Evolutionary conservation across 2,329 filamentous ascomycete genomes (phyloP).

Genomic region (Xylariaceae sp.): DNA sequence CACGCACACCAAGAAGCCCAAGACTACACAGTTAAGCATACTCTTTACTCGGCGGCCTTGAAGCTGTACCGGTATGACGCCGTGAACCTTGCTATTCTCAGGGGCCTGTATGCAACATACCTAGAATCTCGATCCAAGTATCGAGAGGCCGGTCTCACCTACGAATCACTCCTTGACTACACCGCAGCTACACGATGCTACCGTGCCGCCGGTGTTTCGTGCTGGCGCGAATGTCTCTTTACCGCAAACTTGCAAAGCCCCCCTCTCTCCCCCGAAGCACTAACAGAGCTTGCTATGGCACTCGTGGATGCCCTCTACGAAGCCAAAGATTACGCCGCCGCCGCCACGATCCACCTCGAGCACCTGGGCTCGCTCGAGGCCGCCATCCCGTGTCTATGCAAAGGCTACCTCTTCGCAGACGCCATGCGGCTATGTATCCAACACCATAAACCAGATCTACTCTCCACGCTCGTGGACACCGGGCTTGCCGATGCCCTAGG

Average conservation of each 20-base stretch:
- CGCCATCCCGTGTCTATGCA: constrained; percentile 75
- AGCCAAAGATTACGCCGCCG: constrained; percentile 74
- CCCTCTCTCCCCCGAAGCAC: constrained; percentile 52
- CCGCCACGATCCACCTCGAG: constrained; percentile 74
- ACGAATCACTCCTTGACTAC: constrained; percentile 77
- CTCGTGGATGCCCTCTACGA: constrained; percentile 78
- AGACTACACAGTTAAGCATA: constrained; percentile 71
- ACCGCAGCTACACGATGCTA: constrained; percentile 74
- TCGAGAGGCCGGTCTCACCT: constrained; percentile 83
- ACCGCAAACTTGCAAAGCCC: constrained; percentile 63
- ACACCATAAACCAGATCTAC: constrained; percentile 54
- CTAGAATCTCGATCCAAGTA: constrained; percentile 70
- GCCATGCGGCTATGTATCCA: constrained; percentile 73
- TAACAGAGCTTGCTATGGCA: constrained; percentile 62
- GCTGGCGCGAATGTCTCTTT: constrained; percentile 89
- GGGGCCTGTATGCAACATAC: constrained; percentile 70
- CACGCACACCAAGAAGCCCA: constrained; percentile 72
- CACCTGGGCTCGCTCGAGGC: constrained; percentile 67
- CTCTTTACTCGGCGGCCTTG: constrained; percentile 71
- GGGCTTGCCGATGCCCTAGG: constrained; percentile 77
- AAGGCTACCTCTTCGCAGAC: constrained; percentile 79
- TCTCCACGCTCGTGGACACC: constrained; percentile 65
- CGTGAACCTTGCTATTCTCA: constrained; percentile 60
- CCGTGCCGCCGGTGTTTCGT: constrained; percentile 64
- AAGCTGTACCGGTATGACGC: constrained; percentile 78